Conservation (phyloP, 2,329 filamentous ascomycete species). For the Metarhizium rileyi region DNA sequence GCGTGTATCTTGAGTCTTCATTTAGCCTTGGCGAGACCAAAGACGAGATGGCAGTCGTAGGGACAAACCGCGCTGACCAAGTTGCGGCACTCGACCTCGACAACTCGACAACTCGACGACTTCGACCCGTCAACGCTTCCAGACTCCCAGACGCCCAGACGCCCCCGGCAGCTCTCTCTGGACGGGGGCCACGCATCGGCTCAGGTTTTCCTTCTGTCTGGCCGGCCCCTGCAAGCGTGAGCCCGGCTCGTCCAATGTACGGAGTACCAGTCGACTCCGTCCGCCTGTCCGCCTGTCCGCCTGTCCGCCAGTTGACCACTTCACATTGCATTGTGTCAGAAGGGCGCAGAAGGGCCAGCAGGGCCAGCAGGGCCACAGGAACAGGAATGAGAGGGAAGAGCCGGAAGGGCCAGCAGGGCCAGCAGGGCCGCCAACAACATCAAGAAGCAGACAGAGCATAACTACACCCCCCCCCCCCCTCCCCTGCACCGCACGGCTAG, state of each 20-base stretch:
- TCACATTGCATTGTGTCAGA: neutral
- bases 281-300: no score
- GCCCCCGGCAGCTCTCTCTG: neutral
- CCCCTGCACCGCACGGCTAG: conserved; percentile 1
- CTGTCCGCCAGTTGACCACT: neutral
- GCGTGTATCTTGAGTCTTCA: neutral
- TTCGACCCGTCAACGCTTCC: no score
- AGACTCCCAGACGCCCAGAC: neutral
- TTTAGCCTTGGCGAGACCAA: neutral
- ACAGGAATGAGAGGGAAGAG: no score
- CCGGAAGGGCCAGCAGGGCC: neutral
- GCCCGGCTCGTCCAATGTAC: neutral
- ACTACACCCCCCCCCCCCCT: conserved; percentile 2
- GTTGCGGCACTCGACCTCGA: no score
- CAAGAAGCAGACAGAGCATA: no score
- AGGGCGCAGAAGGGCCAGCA: neutral
- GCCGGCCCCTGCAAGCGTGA: conserved; percentile 1
- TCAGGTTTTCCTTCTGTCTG: conserved; percentile 2
- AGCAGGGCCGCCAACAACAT: neutral
- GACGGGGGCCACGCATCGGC: neutral
- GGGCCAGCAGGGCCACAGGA: neutral
- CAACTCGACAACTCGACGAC: no score
- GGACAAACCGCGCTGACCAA: no score
- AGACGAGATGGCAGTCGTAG: no score
- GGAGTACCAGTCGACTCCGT: neutral